Percentiles rank a stretch among this genome's conserved stretches.
Conservation (phyloP, 2,329 filamentous ascomycete genomes). For the Capronia coronata region DNA sequence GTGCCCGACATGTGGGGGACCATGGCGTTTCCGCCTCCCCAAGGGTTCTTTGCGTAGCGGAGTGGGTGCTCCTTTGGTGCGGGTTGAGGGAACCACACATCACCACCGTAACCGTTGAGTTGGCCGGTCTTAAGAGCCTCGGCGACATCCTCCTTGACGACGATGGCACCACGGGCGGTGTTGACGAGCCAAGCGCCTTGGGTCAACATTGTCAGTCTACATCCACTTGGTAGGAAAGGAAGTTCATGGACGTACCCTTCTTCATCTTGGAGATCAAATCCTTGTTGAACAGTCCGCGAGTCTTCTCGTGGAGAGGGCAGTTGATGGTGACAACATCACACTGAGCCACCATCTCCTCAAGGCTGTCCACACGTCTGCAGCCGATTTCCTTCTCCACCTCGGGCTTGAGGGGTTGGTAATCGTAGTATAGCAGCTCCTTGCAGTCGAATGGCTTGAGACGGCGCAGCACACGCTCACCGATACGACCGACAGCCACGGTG, state of each 20-base stretch:
- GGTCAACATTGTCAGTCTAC: conserved; percentile 2
- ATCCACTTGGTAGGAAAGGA: conserved; percentile 6
- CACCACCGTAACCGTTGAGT: conserved; percentile 46
- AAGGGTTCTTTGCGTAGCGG: conserved; percentile 87
- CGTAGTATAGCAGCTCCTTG: conserved; percentile 99
- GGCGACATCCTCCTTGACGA: conserved; percentile 98
- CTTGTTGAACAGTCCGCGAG: conserved; percentile 94
- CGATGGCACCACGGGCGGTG: conserved; percentile 96
- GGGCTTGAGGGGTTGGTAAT: conserved; percentile 87
- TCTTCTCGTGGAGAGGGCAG: conserved; percentile 98
- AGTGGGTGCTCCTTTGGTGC: conserved; percentile 89
- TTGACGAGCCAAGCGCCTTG: conserved; percentile 91
- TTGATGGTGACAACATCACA: conserved; percentile 99
- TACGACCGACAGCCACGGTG: conserved; percentile 94
- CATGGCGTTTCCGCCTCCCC: conserved; percentile 97
- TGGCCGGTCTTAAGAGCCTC: conserved; percentile 87
- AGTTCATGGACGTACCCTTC: conserved; percentile 56
- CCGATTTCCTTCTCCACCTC: conserved; percentile 95
- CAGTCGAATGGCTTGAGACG: conserved; percentile 96
- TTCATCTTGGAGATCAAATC: conserved; percentile 99
- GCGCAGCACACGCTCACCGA: conserved; percentile 94
- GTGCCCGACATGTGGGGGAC: conserved; percentile 98
- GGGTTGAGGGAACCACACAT: conserved; percentile 89
- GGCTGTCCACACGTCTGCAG: conserved; percentile 75
- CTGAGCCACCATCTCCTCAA: conserved; percentile 90